Base-by-base conservation (phyloP, 108 stramenopile genomes). In the Fistulifera pelliculosa region DNA sequence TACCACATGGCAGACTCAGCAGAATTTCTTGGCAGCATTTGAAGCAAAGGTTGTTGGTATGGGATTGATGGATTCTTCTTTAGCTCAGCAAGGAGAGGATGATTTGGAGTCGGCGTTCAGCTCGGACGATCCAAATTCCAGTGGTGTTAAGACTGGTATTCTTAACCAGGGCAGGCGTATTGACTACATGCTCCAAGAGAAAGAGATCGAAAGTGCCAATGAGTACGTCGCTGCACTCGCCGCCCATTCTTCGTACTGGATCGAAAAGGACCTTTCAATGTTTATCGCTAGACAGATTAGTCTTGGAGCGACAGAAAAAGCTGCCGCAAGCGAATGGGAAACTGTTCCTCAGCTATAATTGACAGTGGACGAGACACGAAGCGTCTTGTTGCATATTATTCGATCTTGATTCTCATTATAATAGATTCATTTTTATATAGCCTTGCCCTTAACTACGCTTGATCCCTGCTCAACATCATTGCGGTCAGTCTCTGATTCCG, bases 221-320 rank as follows among this genome's bases (percentile, higher is more conserved):
- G 85, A 90, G 57, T 90, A 90, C 56, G 65, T 90, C 21, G 81
- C 85, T 16, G 89, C 89, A 18, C 69, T 90, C 18, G 81, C 80
- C 0, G 85, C 89, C 0, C 89, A 90, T 65, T 75, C 76, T 15
- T 75, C 75, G 14, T 90, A 90, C 56, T 90, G 89, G 89, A 47
- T 52, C 18, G 72, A 80, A 18, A 90, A 84, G 61, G 89, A 90
- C 49, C 57, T 90, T 38, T 82, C 80, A 58, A 50, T 82, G 6
- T 90, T 90, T 49, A 73, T 90, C 13, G 85, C 85, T n/a, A 65
- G 73, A 28, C 81, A 90, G 49, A 76, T 80, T 50, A 56, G 47
- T 26, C 64, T 64, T 23, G 38, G 65, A 38, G 43, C 56, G 5
- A 42, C 68, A 15, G 72, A 51, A 51, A 16, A 51, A 51, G n/a